Conservation (phyloP, 306 rosid species). For the Dryas alaskensis region DNA sequence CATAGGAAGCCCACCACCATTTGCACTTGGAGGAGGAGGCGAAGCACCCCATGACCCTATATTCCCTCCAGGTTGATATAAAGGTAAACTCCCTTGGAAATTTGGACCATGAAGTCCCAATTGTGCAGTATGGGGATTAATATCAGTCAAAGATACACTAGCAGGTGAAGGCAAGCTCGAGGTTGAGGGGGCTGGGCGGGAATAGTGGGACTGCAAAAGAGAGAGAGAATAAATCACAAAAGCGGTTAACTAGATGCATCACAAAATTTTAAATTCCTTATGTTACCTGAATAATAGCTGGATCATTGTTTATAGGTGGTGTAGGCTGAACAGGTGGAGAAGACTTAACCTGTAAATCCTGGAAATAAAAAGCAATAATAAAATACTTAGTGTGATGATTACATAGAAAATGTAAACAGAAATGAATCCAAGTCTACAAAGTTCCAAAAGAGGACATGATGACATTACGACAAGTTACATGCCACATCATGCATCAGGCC, state of each 20-base stretch:
- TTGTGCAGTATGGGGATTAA: constrained; percentile 58
- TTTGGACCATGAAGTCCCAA: constrained; percentile 69
- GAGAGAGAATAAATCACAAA: neutral
- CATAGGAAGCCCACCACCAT: constrained; percentile 72
- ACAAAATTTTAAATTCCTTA: neutral
- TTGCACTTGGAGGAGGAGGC: constrained; percentile 66
- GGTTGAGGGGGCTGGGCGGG: constrained; percentile 54
- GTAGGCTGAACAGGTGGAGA: constrained; percentile 75
- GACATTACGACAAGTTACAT: neutral
- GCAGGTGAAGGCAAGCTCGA: constrained; percentile 63
- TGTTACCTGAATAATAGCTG: constrained; percentile 82
- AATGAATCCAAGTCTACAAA: neutral
- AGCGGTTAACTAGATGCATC: neutral
- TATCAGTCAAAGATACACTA: constrained; percentile 62
- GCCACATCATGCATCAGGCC: neutral
- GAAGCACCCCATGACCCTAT: constrained; percentile 81
- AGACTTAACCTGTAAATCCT: constrained; percentile 92
- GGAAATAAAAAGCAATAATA: constrained; percentile 26
- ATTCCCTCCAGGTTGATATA: constrained; percentile 85
- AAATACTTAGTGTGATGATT: neutral
- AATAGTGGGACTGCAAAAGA: constrained; percentile 76
- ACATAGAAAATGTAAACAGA: neutral
- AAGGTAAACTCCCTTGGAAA: constrained; percentile 70
- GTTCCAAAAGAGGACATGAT: neutral
- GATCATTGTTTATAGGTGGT: constrained; percentile 65